A percentile compares a stretch with the other conserved stretches of the same genome.
These are phyloP conservation scores for Stephania japonica DNA, from an alignment of 164 flowering plant species.

Conservation along the genomic window DNA sequence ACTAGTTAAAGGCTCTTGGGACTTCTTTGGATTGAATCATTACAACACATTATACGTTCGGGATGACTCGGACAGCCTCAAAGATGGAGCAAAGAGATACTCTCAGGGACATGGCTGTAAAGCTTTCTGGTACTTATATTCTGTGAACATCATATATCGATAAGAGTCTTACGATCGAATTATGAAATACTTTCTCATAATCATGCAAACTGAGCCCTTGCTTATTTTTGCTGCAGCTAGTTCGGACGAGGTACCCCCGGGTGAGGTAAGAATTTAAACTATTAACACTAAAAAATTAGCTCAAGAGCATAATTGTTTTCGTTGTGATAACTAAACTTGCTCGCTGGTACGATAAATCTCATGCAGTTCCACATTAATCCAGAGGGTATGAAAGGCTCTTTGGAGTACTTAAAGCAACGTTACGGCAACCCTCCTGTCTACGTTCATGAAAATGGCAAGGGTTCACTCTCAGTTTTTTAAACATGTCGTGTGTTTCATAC, in stretches of 20 bases:
- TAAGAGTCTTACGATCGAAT: background rate
- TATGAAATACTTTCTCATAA: background rate
- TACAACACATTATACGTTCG: constrained; percentile 23
- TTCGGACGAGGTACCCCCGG: constrained; percentile 3
- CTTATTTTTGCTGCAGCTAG: constrained; percentile 10
- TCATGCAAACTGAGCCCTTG: background rate
- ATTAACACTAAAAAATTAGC: too few species aligned
- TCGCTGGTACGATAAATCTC: constrained; percentile 5
- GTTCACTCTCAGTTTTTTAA: background rate
- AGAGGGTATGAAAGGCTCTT: constrained; percentile 27
- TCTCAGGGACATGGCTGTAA: constrained; percentile 29
- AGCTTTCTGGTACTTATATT: constrained; percentile 22
- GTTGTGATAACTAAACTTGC: too few species aligned
- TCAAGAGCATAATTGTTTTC: background rate
- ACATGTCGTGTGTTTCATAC: too few species aligned
- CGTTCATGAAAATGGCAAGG: constrained; percentile 39
- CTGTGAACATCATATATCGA: background rate
- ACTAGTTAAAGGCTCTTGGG: constrained; percentile 46
- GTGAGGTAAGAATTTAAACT: constrained; percentile 19
- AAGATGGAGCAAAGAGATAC: constrained; percentile 31
- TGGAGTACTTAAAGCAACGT: constrained; percentile 46
- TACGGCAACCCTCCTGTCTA: constrained; percentile 56
- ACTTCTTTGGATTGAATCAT: constrained; percentile 55
- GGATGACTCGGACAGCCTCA: constrained; percentile 25
- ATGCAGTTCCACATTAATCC: constrained; percentile 28